phyloP scores from a whole-genome alignment of 805 yeast genomes.

The Myxozyma neglecta region DNA sequence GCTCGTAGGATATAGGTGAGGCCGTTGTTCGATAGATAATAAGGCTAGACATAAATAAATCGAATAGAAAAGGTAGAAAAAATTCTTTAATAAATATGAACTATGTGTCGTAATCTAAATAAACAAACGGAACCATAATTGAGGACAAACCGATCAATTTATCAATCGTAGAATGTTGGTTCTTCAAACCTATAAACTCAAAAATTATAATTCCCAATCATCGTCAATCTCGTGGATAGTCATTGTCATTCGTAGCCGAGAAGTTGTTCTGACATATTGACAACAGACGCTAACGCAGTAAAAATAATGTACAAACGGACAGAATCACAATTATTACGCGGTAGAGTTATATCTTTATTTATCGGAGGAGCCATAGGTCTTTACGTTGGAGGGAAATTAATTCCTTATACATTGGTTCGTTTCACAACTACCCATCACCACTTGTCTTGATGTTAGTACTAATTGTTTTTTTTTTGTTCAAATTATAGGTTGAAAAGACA shows the following conservation, averaged over 20 bases:
- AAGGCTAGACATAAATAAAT: too few species aligned
- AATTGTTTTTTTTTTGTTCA: not conserved
- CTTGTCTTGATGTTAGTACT: not conserved
- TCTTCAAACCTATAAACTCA: too few species aligned
- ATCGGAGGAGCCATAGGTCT: slow-evolving; percentile 5
- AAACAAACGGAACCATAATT: too few species aligned
- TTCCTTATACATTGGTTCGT: slow-evolving; percentile 7
- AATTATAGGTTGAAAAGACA: not conserved
- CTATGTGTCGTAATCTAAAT: too few species aligned
- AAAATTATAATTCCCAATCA: not conserved
- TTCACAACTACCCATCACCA: not conserved
- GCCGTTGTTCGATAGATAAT: too few species aligned
- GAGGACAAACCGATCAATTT: too few species aligned
- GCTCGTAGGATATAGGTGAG: too few species aligned
- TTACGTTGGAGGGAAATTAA: slow-evolving; percentile 4
- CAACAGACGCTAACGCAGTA: not conserved
- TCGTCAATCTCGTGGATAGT: not conserved
- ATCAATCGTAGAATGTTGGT: too few species aligned
- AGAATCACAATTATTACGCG: slow-evolving; percentile 3
- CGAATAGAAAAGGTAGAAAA: too few species aligned
- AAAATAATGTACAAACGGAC: not conserved
- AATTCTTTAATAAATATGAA: too few species aligned
- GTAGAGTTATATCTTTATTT: not conserved
- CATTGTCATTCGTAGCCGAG: not conserved
- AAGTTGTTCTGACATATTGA: not conserved